These are phyloP conservation scores for Pseudognaphalium luteoalbum DNA, from an alignment of 129 eudicot species.

Conservation along the genomic window DNA sequence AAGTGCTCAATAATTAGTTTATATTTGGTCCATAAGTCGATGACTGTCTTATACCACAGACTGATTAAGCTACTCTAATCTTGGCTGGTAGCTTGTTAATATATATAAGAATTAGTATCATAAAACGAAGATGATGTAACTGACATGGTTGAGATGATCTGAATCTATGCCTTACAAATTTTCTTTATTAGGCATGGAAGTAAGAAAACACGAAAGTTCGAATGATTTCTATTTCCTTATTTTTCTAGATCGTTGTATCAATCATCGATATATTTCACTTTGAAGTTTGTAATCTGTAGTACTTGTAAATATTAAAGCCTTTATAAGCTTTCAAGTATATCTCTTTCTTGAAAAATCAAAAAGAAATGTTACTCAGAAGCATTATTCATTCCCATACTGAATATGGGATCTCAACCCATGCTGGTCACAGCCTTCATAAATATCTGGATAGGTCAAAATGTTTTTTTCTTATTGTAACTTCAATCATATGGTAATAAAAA, in stretches of 20 bases:
- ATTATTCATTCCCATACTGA: neutral
- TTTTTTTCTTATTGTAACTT: neutral
- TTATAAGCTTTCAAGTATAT: neutral
- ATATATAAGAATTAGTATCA: neutral
- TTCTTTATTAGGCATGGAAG: constrained; percentile 8
- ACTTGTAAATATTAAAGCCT: neutral
- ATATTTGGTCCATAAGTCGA: neutral
- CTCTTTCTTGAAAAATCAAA: constrained; percentile 10
- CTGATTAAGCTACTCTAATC: neutral
- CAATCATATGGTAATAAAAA: too few relatives aligned
- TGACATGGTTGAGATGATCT: neutral
- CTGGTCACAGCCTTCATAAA: neutral
- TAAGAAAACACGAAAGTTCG: constrained; percentile 13
- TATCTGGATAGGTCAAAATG: neutral
- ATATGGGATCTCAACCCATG: neutral
- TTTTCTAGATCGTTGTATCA: neutral
- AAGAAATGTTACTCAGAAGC: neutral
- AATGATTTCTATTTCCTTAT: neutral
- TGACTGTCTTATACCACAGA: neutral
- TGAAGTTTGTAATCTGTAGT: neutral
- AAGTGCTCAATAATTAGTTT: neutral
- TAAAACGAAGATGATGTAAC: constrained; percentile 3
- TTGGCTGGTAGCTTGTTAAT: neutral
- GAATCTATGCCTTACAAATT: neutral
- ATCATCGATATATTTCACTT: neutral